Percentiles rank a stretch among this genome's conserved stretches.
These are phyloP conservation scores for Crithidia fasciculata DNA, from an alignment of 208 protist species.

Conservation along the genomic window DNA sequence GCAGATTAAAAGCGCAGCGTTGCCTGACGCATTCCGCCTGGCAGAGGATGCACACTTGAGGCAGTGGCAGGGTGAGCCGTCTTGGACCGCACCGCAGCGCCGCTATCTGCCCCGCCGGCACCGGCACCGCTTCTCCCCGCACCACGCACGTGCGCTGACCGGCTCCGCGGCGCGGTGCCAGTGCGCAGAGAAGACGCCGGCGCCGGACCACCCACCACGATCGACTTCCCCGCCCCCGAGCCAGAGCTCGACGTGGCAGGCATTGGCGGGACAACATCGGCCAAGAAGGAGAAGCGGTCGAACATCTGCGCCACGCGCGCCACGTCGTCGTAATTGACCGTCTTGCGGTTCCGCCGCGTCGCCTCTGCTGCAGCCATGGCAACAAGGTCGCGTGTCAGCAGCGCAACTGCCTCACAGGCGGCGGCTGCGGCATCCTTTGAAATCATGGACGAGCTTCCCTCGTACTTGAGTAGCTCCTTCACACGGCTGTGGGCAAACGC, in stretches of 20 bases:
- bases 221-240: conserved; percentile 8
- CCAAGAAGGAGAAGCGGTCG: conserved; percentile 75
- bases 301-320: conserved; percentile 57
- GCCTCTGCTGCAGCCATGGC: conserved; percentile 55
- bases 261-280: conserved; percentile 57
- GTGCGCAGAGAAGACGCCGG: background rate
- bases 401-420: conserved; percentile 61
- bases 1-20: conserved; percentile 43
- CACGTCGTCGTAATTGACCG: conserved; percentile 75
- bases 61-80: conserved; percentile 8
- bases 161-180: no score
- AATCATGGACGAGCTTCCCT: conserved; percentile 58
- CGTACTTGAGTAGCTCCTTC: conserved; percentile 70
- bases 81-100: conserved; percentile 2
- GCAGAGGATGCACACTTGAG: conserved; percentile 12
- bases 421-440: conserved; percentile 52
- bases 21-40: conserved; percentile 35
- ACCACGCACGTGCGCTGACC: no score
- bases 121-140: background rate
- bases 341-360: conserved; percentile 52
- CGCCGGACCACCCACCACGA: conserved; percentile 21
- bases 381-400: conserved; percentile 69
- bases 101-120: background rate
- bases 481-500: conserved; percentile 68
- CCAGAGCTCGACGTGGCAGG: background rate